These are phyloP conservation scores for Camellia lanceoleosa DNA, from an alignment of 148 eudicot genomes.

Conservation along the genomic window DNA sequence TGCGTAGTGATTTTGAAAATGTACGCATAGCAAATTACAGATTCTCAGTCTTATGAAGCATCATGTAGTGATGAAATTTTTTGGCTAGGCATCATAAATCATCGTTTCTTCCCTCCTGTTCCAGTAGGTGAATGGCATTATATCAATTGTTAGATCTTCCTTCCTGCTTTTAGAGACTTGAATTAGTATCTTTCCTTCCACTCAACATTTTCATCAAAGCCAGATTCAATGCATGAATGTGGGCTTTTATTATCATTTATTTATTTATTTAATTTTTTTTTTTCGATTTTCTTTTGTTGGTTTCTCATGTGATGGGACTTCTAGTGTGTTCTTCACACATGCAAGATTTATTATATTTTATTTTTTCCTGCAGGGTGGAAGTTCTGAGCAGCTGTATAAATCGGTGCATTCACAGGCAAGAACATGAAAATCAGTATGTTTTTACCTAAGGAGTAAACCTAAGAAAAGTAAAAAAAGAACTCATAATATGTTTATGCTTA, in stretches of 20 bases:
- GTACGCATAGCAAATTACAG: not conserved
- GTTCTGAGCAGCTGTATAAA: conserved; percentile 69
- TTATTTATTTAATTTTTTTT: not conserved
- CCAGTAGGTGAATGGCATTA: not conserved
- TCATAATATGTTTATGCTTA: not conserved
- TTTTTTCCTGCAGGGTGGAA: conserved; percentile 66
- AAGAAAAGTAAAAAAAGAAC: not conserved
- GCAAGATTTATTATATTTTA: not conserved
- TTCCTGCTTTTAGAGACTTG: not conserved
- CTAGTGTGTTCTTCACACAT: not conserved
- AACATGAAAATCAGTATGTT: conserved; percentile 11
- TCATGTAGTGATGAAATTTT: not conserved
- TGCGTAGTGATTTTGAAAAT: not conserved
- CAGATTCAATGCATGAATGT: not conserved
- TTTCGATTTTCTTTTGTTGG: not conserved
- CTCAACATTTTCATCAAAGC: not conserved
- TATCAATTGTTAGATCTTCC: conserved; percentile 3
- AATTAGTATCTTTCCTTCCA: not conserved
- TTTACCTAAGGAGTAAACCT: not conserved
- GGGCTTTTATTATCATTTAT: not conserved
- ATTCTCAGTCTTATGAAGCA: not conserved
- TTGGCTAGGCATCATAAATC: not conserved
- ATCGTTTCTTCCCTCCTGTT: not conserved
- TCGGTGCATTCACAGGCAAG: conserved; percentile 96
- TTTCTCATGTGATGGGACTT: not conserved